phyloP scores from a whole-genome alignment of 805 yeast species.

The Candida multigemmis region DNA sequence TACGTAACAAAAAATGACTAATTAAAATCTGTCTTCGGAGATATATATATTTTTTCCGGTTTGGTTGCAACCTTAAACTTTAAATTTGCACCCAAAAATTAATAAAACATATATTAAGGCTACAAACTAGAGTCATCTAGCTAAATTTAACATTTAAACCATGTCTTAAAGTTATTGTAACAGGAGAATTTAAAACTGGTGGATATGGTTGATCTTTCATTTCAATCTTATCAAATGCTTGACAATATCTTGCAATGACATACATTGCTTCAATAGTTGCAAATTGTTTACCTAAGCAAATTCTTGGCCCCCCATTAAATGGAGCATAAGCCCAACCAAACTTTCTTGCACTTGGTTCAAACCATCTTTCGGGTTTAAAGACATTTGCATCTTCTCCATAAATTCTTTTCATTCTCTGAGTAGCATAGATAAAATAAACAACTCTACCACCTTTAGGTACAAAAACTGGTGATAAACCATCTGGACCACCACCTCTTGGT shows the following conservation, averaged over 20 bases:
- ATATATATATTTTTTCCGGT: no score
- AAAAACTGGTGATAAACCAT: constrained; percentile 25
- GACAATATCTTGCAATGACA: constrained; percentile 23
- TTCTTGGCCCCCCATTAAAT: constrained; percentile 47
- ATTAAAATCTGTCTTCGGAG: no score
- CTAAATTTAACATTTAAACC: no score
- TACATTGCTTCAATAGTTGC: constrained; percentile 46
- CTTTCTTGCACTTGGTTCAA: constrained; percentile 17
- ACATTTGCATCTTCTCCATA: constrained; percentile 38
- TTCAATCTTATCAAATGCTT: constrained; percentile 9
- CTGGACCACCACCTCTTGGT: no score
- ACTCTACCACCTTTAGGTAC: constrained; percentile 34
- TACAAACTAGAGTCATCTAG: no score
- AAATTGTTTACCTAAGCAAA: constrained; percentile 47
- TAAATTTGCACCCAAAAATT: no score
- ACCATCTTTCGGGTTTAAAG: constrained; percentile 44
- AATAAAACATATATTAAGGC: no score
- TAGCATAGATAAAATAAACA: constrained; percentile 25
- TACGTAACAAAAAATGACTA: no score
- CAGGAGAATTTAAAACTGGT: no score
- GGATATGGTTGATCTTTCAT: no score
- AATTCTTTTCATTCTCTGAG: constrained; percentile 28
- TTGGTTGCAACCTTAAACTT: no score
- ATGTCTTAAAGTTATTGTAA: no score
- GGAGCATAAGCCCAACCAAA: constrained; percentile 43